These are phyloP conservation scores for Amaranthus tricolor DNA, from an alignment of 179 eudicot species.

Conservation along the genomic window DNA sequence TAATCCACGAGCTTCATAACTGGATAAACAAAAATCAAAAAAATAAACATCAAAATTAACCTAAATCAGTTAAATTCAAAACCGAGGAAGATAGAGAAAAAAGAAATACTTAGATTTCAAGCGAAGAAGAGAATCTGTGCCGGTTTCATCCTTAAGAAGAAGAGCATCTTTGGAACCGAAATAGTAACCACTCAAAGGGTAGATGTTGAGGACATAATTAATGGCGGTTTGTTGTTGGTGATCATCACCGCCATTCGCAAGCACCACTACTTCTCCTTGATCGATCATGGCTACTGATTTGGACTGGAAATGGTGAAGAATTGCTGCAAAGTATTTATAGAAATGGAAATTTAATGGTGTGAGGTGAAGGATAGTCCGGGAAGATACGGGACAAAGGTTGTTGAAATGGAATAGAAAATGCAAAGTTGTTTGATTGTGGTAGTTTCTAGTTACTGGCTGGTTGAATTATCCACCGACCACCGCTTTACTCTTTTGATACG, in stretches of 20 bases:
- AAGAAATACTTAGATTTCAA: constrained; percentile 45
- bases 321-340: no score
- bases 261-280: constrained; percentile 7
- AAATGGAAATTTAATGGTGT: no score
- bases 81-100: neutral
- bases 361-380: no score
- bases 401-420: no score
- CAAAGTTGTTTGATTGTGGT: no score
- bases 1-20: constrained; percentile 61
- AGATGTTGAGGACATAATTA: constrained; percentile 38
- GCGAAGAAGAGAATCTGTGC: constrained; percentile 44
- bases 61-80: neutral
- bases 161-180: constrained; percentile 48
- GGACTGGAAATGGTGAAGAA: no score
- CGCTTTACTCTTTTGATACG: no score
- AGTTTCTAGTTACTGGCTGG: no score
- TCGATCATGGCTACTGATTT: no score
- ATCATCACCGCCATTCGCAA: constrained; percentile 3
- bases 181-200: constrained; percentile 51
- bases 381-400: no score
- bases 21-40: constrained; percentile 15
- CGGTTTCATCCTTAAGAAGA: constrained; percentile 32
- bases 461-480: no score
- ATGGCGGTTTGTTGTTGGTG: neutral
- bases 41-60: neutral